Conservation (phyloP, 2,329 filamentous ascomycete species). For the Graphium sp. region DNA sequence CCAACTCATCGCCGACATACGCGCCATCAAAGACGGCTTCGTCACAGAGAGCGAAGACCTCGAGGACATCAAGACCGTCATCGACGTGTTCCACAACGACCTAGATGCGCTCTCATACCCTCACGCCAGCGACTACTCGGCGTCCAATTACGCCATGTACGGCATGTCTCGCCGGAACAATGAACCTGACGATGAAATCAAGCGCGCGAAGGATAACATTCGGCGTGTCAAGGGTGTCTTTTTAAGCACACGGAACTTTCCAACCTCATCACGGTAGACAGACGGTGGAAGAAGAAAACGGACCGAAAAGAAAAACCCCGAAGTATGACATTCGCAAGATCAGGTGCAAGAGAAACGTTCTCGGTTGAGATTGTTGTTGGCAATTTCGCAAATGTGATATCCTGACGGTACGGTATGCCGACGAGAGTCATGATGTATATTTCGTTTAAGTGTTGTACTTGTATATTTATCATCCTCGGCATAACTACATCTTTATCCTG, state of each 20-base stretch:
- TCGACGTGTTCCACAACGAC: slow-evolving; percentile 47
- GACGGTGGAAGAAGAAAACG: too few species aligned
- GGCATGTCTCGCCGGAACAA: slow-evolving; percentile 23
- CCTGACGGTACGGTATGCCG: too few species aligned
- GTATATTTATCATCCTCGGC: too few species aligned
- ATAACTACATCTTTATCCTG: too few species aligned
- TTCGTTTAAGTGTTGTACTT: not conserved
- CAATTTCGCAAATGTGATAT: too few species aligned
- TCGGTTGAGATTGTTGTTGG: too few species aligned
- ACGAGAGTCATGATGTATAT: not conserved
- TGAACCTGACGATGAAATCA: slow-evolving; percentile 54
- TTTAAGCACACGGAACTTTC: slow-evolving; percentile 59
- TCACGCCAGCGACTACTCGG: slow-evolving; percentile 14
- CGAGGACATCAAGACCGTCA: slow-evolving; percentile 30
- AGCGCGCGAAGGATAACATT: slow-evolving; percentile 57
- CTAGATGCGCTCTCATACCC: slow-evolving; percentile 41
- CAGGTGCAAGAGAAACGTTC: too few species aligned
- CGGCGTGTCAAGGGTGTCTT: slow-evolving; percentile 65
- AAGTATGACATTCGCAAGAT: too few species aligned
- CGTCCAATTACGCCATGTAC: slow-evolving; percentile 1
- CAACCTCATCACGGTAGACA: slow-evolving; percentile 21
- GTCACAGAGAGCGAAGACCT: slow-evolving; percentile 26
- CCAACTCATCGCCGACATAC: slow-evolving; percentile 22
- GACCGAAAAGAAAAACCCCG: too few species aligned
- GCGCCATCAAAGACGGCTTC: slow-evolving; percentile 23